Base-by-base conservation (phyloP, 106 monocot genomes). In the Amphibolis antarctica region DNA sequence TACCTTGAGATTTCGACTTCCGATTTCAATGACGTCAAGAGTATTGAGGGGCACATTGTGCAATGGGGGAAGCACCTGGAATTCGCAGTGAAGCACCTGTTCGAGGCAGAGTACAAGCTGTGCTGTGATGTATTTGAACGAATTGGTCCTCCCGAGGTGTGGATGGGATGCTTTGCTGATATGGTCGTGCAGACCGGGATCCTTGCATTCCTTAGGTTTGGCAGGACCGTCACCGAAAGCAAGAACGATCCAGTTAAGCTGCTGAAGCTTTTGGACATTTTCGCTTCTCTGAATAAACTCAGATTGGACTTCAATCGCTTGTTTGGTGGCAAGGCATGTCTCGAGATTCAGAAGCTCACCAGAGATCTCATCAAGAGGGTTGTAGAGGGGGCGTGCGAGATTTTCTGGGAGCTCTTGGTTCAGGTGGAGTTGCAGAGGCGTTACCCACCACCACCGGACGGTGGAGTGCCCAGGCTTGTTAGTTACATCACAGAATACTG, bases 241-340 rank as follows among this genome's bases (percentile, higher is more conserved):
- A 86, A 85, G 83, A 86, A 96, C 63, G 94, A 89, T 49, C 94
- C 94, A 7, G 80, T 89, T 46, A 96, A 96, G 80, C 78, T 96
- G n/a, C 70, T 89, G 52, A 83, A 86, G 59, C 75, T 89, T 18
- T 69, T 96, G 25, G 94, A 96, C 26, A 84, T 96, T 29, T 96
- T 96, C 63, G 43, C 73, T 9, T 74, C 86, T 5, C 53, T 96
- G 47, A 86, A 86, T 52, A 84, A 75, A 72, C 69, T 96, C 36
- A 75, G 94, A 47, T 45, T 82, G 25, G 89, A 89, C 52, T 96
- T 96, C 60, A 96, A 96, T 44, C 61, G 85, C 10, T 67, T 96
- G 10, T 96, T 96, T 17, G 86, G 89, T 0, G 81, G 82, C 9
- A 86, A 81, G 59, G 86, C 84, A 1, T 89, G 83, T 20, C 69